phyloP scores from a whole-genome alignment of 83 land plant genomes.

The Diphasiastrum complanatum region DNA sequence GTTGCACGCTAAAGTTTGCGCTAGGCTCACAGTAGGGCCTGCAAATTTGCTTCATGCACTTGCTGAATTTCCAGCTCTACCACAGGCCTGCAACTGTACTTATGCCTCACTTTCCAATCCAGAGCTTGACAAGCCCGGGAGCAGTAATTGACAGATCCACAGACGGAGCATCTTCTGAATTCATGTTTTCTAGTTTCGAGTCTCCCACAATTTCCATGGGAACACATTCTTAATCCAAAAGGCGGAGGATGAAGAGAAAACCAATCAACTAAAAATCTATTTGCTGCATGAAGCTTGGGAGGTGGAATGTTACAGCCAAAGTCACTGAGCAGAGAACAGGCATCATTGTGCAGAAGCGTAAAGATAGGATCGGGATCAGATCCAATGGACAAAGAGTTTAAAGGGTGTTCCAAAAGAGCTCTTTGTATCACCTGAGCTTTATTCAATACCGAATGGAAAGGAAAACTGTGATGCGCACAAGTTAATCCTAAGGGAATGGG shows the following conservation, averaged over 20 bases:
- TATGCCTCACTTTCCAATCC: slow-evolving; percentile 70
- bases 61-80: slow-evolving; percentile 37
- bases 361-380: slow-evolving; percentile 17
- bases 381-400: too few relatives aligned
- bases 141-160: slow-evolving; percentile 66
- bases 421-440: too few relatives aligned
- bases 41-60: background rate
- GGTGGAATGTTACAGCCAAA: slow-evolving; percentile 30
- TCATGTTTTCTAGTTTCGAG: slow-evolving; percentile 62
- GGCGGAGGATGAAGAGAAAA: slow-evolving; percentile 9
- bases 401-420: too few relatives aligned
- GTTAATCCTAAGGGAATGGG: too few relatives aligned
- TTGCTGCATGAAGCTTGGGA: slow-evolving; percentile 26
- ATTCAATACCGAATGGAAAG: too few relatives aligned
- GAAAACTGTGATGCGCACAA: too few relatives aligned
- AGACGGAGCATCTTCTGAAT: slow-evolving; percentile 71
- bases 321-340: slow-evolving; percentile 31
- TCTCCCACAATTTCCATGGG: slow-evolving; percentile 62
- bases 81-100: slow-evolving; percentile 45
- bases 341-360: slow-evolving; percentile 19
- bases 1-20: background rate
- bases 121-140: slow-evolving; percentile 73
- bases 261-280: slow-evolving; percentile 28
- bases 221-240: slow-evolving; percentile 18
- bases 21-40: background rate